A percentile compares a stretch with the other conserved stretches of the same genome.
Evolutionary conservation across 345 rosid genomes (phyloP).

Genomic region (Physaria fendleri): DNA sequence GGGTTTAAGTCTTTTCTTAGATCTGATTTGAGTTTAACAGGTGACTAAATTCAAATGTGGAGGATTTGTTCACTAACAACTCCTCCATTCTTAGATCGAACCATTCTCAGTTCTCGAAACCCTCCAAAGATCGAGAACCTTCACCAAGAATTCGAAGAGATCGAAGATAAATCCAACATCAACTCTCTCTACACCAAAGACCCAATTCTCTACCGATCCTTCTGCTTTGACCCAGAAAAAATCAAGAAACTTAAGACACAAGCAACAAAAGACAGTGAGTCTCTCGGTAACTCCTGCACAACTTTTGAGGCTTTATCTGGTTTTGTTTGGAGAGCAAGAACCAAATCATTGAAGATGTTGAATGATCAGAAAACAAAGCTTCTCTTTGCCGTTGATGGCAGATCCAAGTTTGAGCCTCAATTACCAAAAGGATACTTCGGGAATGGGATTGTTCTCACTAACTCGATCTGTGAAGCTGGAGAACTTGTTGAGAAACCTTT

Average conservation of each 20-base stretch:
- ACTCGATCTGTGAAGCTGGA: constrained; percentile 58
- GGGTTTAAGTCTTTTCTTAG: background rate
- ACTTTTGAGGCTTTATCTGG: constrained; percentile 78
- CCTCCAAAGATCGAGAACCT: constrained; percentile 47
- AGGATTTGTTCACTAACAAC: constrained; percentile 52
- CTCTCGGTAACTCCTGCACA: constrained; percentile 45
- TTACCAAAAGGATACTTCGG: constrained; percentile 84
- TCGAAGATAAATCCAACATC: constrained; percentile 47
- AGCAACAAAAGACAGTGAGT: constrained; percentile 46
- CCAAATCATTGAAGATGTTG: constrained; percentile 56
- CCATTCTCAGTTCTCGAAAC: constrained; percentile 47
- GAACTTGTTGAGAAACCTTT: constrained; percentile 56
- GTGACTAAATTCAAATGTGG: constrained; percentile 77
- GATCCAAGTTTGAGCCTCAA: constrained; percentile 72
- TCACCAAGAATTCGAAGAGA: constrained; percentile 65
- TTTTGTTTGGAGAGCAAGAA: constrained; percentile 80
- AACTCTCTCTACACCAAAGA: constrained; percentile 46
- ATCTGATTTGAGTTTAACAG: constrained; percentile 27
- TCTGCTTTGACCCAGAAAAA: constrained; percentile 67
- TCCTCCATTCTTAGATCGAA: constrained; percentile 56
- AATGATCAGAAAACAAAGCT: constrained; percentile 72
- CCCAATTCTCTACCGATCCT: constrained; percentile 50
- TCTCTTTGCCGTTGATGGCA: constrained; percentile 80
- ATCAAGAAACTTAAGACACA: constrained; percentile 52
- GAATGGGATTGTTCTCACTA: constrained; percentile 79